These are phyloP conservation scores for Sporothrix luriei DNA, from an alignment of 2,329 filamentous ascomycete species.

Conservation along the genomic window DNA sequence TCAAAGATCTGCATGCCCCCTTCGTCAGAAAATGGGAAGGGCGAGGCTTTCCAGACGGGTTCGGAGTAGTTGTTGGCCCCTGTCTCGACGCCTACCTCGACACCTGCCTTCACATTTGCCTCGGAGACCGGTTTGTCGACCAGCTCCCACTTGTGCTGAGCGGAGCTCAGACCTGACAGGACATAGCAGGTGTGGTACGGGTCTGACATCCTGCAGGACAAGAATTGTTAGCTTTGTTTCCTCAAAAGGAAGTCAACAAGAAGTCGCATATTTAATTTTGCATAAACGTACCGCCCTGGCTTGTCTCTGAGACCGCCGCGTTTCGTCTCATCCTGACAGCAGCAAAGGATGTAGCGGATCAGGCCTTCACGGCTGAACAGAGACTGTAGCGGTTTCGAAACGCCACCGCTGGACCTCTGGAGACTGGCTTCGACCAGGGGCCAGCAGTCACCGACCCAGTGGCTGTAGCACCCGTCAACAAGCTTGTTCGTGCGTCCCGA, in stretches of 20 bases:
- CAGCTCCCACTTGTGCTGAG: constrained; percentile 68
- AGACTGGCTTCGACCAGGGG: constrained; percentile 81
- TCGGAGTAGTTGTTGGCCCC: constrained; percentile 10
- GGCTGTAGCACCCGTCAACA: constrained; percentile 96
- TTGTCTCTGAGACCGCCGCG: constrained; percentile 89
- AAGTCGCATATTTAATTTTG: not conserved
- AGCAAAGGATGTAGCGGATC: constrained; percentile 84
- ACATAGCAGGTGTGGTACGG: constrained; percentile 94
- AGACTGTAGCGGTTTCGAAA: constrained; percentile 46
- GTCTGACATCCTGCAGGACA: constrained; percentile 66
- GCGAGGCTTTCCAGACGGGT: constrained; percentile 49
- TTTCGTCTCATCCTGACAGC: constrained; percentile 73
- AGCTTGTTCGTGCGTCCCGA: constrained; percentile 95
- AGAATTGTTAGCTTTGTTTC: not conserved
- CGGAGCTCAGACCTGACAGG: constrained; percentile 78
- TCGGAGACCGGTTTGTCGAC: constrained; percentile 37
- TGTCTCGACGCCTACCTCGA: constrained; percentile 38
- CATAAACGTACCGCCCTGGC: constrained; percentile 71
- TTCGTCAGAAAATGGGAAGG: constrained; percentile 52
- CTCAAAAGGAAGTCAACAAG: constrained; percentile 21
- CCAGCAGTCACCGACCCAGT: constrained; percentile 97
- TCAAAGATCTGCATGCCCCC: constrained; percentile 67
- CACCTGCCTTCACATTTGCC: constrained; percentile 37
- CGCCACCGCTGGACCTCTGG: constrained; percentile 42
- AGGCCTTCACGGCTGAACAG: constrained; percentile 83